A percentile compares a stretch with the other conserved stretches of the same genome.
phyloP scores from a whole-genome alignment of 2,329 filamentous ascomycete genomes.

The Alternaria brassicae region DNA sequence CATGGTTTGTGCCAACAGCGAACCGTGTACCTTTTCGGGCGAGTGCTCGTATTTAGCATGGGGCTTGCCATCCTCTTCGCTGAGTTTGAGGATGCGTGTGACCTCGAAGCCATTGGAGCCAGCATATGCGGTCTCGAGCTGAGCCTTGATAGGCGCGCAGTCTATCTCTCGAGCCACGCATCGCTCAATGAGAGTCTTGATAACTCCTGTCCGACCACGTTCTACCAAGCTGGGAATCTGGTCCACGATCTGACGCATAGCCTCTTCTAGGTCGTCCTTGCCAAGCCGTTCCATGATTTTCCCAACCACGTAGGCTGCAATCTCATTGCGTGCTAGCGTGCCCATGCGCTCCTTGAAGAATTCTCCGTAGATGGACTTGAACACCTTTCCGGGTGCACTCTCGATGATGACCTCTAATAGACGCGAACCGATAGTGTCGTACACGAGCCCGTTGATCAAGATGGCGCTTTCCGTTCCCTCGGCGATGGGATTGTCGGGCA shows the following conservation, averaged over 20 bases:
- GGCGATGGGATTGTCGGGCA: constrained; percentile 79
- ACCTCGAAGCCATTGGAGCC: constrained; percentile 60
- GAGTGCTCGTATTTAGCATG: constrained; percentile 40
- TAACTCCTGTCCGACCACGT: constrained; percentile 76
- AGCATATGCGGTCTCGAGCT: constrained; percentile 65
- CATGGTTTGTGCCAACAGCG: constrained; percentile 80
- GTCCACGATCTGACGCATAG: constrained; percentile 73
- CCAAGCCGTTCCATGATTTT: constrained; percentile 82
- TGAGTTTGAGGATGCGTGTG: constrained; percentile 66
- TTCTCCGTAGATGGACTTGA: constrained; percentile 84
- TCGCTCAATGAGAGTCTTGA: constrained; percentile 83
- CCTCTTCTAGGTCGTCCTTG: constrained; percentile 81
- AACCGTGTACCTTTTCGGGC: constrained; percentile 75
- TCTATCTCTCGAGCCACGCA: constrained; percentile 72
- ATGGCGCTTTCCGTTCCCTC: constrained; percentile 76
- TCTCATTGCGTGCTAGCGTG: constrained; percentile 84
- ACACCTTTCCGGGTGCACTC: constrained; percentile 82
- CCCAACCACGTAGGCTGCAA: constrained; percentile 86
- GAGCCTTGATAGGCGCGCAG: constrained; percentile 61
- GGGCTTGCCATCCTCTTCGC: constrained; percentile 52
- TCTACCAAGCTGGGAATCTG: constrained; percentile 76
- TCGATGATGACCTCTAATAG: constrained; percentile 86
- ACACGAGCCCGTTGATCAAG: constrained; percentile 86
- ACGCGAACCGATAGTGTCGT: constrained; percentile 88
- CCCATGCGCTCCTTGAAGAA: constrained; percentile 82